Evolutionary conservation across 1,284 basidiomycete species (phyloP).

Genomic region (Caloboletus firmus): DNA sequence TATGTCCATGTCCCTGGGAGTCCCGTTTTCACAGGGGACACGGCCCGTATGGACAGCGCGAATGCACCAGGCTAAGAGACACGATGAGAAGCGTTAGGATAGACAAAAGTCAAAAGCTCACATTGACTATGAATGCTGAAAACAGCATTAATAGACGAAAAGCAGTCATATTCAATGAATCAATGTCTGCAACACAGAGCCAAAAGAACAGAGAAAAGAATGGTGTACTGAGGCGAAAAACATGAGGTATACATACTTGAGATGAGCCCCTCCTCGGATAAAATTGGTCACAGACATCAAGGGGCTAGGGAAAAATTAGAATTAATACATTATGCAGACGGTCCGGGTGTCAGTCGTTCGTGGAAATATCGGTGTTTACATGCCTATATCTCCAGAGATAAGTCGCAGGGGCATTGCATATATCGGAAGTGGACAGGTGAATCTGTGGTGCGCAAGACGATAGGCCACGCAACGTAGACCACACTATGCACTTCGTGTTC

Average conservation of each 20-base stretch:
- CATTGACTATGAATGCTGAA: neutral
- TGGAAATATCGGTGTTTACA: conserved; percentile 11
- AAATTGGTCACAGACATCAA: conserved; percentile 4
- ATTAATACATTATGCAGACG: neutral
- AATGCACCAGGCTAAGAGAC: conserved; percentile 7
- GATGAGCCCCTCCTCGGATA: neutral
- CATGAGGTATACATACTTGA: neutral
- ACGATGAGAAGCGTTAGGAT: conserved; percentile 3
- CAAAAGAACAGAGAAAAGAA: neutral
- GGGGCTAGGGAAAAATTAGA: neutral
- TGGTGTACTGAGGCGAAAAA: neutral
- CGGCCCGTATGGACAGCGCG: neutral
- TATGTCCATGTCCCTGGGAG: conserved; percentile 45
- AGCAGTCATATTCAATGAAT: conserved; percentile 10
- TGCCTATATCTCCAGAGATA: neutral
- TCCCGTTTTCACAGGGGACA: neutral
- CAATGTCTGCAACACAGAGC: neutral
- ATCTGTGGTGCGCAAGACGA: neutral
- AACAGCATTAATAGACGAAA: conserved; percentile 2
- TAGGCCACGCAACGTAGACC: too few relatives aligned
- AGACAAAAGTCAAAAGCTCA: neutral
- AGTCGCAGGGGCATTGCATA: neutral
- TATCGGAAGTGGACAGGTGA: neutral
- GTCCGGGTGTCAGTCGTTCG: too few relatives aligned
- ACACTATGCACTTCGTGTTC: neutral